Conservation (phyloP, 257 asterid species). For the Gynochthodes officinalis region DNA sequence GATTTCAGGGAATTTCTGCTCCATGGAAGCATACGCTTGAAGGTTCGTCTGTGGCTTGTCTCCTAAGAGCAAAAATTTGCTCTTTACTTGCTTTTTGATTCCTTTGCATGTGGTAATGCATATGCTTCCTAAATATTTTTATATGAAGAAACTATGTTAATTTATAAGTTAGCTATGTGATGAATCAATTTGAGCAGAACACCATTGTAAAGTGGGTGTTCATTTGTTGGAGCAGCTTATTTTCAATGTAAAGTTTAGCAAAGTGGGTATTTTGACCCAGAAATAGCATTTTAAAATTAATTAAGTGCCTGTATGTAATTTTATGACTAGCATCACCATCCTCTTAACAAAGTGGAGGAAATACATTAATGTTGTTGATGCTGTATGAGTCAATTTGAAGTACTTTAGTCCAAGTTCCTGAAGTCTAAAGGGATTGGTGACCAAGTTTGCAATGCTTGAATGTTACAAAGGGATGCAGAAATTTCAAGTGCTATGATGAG, state of each 20-base stretch:
- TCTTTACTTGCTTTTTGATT: not conserved
- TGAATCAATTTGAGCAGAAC: not conserved
- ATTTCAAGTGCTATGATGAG: not conserved
- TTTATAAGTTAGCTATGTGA: not conserved
- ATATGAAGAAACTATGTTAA: not conserved
- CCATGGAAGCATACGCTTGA: conserved; percentile 94
- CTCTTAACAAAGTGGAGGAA: not conserved
- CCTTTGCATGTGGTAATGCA: not conserved
- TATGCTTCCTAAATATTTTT: not conserved
- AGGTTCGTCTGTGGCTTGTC: conserved; percentile 40
- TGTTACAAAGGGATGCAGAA: not conserved
- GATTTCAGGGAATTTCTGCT: conserved; percentile 76
- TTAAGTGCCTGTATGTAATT: not conserved
- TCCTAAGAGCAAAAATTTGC: conserved; percentile 9
- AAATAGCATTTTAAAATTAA: too few relatives aligned
- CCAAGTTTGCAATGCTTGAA: not conserved
- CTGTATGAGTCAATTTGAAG: not conserved
- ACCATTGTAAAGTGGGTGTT: not conserved
- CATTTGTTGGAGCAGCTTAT: not conserved
- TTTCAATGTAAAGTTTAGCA: not conserved
- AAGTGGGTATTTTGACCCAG: not conserved
- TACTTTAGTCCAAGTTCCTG: not conserved
- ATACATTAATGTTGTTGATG: not conserved
- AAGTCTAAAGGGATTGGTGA: not conserved
- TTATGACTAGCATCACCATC: not conserved